Evolutionary conservation across 2,329 filamentous ascomycete species (phyloP).

Genomic region (Magnaporthiopsis incrustans): DNA sequence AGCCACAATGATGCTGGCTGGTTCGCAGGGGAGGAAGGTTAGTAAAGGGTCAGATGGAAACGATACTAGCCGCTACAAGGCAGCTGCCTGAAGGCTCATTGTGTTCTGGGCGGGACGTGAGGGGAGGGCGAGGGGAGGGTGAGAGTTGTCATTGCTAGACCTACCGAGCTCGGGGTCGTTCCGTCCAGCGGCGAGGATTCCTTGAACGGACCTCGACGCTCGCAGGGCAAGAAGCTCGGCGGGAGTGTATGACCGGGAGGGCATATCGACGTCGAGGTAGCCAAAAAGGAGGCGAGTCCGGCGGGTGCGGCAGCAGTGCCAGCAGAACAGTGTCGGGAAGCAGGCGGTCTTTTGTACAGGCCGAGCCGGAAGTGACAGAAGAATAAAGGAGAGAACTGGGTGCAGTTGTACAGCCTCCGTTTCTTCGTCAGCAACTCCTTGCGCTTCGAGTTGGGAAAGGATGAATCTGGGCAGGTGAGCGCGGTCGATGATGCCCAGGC

Average conservation of each 20-base stretch:
- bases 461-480: conserved; percentile 11
- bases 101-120: neutral
- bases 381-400: conserved; percentile 12
- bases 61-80: neutral
- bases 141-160: neutral
- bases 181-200: conserved; percentile 8
- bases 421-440: conserved; percentile 13
- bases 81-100: too few relatives aligned
- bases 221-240: conserved; percentile 15
- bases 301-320: conserved; percentile 10
- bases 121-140: neutral
- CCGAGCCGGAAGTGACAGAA: conserved; percentile 10
- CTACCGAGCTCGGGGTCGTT: conserved; percentile 12
- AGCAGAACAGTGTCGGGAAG: conserved; percentile 11
- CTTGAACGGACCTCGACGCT: neutral
- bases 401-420: conserved; percentile 8
- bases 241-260: conserved; percentile 12
- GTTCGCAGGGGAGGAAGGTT: neutral
- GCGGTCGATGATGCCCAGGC: conserved; percentile 2
- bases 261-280: conserved; percentile 12
- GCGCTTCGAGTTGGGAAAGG: conserved; percentile 13
- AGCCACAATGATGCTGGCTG: neutral
- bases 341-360: neutral
- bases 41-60: neutral
- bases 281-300: conserved; percentile 13